Evolutionary conservation across 2,329 filamentous ascomycete genomes (phyloP).

Genomic region (Hypoxylon sp.): DNA sequence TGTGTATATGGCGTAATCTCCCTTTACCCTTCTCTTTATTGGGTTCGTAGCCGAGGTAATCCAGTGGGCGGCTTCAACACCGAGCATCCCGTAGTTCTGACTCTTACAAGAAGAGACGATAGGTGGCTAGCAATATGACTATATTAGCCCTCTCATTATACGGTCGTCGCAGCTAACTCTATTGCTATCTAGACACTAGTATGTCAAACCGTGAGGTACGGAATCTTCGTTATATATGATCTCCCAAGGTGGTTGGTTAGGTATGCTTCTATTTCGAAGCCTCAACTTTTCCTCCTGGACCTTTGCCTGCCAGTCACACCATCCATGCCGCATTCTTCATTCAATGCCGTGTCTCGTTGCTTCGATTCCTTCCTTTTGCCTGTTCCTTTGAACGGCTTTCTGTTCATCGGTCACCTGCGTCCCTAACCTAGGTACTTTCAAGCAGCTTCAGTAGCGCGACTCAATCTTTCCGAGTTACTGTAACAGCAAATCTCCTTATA

Average conservation of each 20-base stretch:
- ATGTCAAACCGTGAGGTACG: background rate
- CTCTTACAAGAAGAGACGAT: too few relatives aligned
- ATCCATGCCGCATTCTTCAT: background rate
- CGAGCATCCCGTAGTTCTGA: too few relatives aligned
- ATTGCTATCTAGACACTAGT: background rate
- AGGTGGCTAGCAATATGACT: background rate
- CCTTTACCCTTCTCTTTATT: too few relatives aligned
- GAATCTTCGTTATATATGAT: background rate
- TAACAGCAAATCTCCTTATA: background rate
- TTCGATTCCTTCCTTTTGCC: background rate
- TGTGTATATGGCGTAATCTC: too few relatives aligned
- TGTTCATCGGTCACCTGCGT: background rate
- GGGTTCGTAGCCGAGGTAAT: too few relatives aligned
- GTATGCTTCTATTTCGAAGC: background rate
- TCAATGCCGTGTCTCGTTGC: background rate
- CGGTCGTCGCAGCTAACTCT: background rate
- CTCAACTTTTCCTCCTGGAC: background rate
- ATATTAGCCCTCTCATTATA: background rate
- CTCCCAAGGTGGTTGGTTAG: background rate
- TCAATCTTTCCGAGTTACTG: background rate
- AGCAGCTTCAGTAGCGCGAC: background rate
- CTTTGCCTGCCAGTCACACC: background rate
- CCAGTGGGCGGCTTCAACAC: too few relatives aligned
- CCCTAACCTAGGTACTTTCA: background rate
- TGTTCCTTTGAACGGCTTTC: background rate